Evolutionary conservation across 768 basidiomycete species (phyloP).

Genomic region (Boletus rex-veris): DNA sequence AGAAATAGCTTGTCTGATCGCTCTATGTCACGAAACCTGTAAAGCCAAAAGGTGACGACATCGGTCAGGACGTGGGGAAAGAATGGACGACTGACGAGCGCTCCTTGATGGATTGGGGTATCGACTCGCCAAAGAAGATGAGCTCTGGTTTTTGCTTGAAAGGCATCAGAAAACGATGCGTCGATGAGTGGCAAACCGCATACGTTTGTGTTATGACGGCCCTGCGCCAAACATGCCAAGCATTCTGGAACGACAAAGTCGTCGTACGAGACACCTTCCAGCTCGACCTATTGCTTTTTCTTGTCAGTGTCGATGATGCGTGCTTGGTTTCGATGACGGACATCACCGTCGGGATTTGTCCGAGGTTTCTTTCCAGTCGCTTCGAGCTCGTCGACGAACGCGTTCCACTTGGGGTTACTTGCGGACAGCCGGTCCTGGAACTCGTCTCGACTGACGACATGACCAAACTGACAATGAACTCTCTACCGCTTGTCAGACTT

Average conservation of each 20-base stretch:
- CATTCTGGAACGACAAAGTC: conserved; percentile 82
- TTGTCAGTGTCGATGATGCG: not conserved
- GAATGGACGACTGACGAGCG: conserved; percentile 55
- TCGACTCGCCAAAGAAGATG: conserved; percentile 89
- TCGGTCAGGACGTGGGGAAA: not conserved
- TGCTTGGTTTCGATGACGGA: conserved; percentile 32
- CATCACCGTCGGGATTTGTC: conserved; percentile 94
- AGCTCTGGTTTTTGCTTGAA: conserved; percentile 73
- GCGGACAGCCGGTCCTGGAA: conserved; percentile 75
- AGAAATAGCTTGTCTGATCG: conserved; percentile 66
- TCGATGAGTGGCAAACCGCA: conserved; percentile 7
- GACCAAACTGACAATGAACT: conserved; percentile 75
- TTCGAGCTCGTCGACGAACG: conserved; percentile 62
- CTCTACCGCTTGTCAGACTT: conserved; percentile 35
- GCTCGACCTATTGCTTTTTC: conserved; percentile 54
- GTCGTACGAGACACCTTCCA: conserved; percentile 73
- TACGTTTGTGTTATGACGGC: conserved; percentile 59
- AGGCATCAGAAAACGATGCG: conserved; percentile 21
- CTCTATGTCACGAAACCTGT: conserved; percentile 58
- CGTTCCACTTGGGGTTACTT: conserved; percentile 78
- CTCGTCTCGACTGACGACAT: conserved; percentile 56
- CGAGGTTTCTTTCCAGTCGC: conserved; percentile 55
- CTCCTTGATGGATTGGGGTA: conserved; percentile 58
- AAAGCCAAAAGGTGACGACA: not conserved
- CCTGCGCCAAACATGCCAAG: conserved; percentile 57